Evolutionary conservation across 2,329 filamentous ascomycete species (phyloP).

Genomic region (Calycina marina): DNA sequence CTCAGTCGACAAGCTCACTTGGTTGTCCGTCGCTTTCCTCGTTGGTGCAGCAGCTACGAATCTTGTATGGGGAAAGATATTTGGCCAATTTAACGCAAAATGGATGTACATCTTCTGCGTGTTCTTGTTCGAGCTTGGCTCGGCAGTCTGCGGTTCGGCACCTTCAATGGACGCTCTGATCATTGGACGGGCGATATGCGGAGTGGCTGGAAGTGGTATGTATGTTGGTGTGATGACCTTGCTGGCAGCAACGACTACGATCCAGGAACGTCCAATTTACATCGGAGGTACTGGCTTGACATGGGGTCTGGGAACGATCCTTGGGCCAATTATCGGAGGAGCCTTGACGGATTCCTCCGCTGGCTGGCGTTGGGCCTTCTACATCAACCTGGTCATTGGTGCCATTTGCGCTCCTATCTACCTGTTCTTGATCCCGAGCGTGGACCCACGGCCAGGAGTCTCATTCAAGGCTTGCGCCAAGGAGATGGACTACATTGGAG

Average conservation of each 20-base stretch:
- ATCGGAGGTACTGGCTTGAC: neutral
- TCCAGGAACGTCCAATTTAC: neutral
- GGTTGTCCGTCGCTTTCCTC: neutral
- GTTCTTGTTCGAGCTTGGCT: neutral
- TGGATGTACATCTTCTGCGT: neutral
- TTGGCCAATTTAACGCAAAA: neutral
- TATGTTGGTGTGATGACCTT: neutral
- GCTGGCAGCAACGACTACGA: neutral
- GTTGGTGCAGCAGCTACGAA: neutral
- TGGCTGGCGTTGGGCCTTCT: slow-evolving; percentile 23
- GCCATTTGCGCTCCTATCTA: slow-evolving; percentile 1
- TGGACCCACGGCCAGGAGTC: slow-evolving; percentile 3
- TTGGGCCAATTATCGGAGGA: neutral
- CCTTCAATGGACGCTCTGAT: neutral
- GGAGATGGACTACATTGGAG: slow-evolving; percentile 31
- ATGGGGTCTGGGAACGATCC: slow-evolving; percentile 25
- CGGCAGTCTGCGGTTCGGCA: neutral
- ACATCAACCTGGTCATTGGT: slow-evolving; percentile 16
- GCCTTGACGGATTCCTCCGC: neutral
- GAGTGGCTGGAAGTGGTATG: neutral
- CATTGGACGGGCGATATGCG: neutral
- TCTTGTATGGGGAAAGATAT: neutral
- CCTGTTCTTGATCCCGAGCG: neutral
- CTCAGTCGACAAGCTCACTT: neutral
- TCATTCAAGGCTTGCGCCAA: neutral